Evolutionary conservation across 495 filamentous ascomycete species (phyloP).

Genomic region (Lepidopterella palustris): DNA sequence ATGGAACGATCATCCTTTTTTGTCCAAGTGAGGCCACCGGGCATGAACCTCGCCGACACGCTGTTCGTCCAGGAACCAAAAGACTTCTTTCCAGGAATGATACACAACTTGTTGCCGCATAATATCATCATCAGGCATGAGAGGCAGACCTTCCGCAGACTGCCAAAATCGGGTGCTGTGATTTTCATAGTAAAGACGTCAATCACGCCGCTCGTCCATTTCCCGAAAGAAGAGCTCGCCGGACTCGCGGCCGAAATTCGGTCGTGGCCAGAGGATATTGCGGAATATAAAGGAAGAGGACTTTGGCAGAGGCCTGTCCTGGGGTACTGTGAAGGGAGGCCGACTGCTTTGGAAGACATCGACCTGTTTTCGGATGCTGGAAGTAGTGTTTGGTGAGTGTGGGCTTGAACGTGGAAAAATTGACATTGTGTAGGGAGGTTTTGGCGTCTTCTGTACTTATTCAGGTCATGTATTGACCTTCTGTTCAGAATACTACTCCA

Average conservation of each 20-base stretch:
- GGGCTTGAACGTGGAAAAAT: too few species aligned
- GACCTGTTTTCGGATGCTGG: background rate
- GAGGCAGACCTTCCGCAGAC: conserved; percentile 49
- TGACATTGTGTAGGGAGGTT: too few species aligned
- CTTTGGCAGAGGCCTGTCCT: conserved; percentile 45
- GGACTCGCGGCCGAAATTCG: conserved; percentile 45
- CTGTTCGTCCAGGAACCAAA: conserved; percentile 19
- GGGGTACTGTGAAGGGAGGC: conserved; percentile 36
- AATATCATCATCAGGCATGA: conserved; percentile 46
- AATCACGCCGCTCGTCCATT: conserved; percentile 43
- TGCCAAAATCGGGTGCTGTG: conserved; percentile 44
- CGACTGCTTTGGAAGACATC: background rate
- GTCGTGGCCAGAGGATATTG: conserved; percentile 49
- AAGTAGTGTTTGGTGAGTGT: background rate
- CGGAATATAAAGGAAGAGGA: conserved; percentile 47
- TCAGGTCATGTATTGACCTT: too few species aligned
- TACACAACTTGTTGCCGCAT: background rate
- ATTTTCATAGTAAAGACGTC: conserved; percentile 53
- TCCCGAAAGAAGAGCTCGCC: conserved; percentile 42
- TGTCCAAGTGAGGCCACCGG: conserved; percentile 11
- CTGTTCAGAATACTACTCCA: too few species aligned
- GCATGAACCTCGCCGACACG: conserved; percentile 2
- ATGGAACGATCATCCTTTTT: conserved; percentile 20
- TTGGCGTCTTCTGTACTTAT: too few species aligned
- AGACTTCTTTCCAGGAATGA: conserved; percentile 20